A percentile compares a stretch with the other conserved stretches of the same genome.
Evolutionary conservation across 208 protist genomes (phyloP).

Genomic region (Leishmania tarentolae): DNA sequence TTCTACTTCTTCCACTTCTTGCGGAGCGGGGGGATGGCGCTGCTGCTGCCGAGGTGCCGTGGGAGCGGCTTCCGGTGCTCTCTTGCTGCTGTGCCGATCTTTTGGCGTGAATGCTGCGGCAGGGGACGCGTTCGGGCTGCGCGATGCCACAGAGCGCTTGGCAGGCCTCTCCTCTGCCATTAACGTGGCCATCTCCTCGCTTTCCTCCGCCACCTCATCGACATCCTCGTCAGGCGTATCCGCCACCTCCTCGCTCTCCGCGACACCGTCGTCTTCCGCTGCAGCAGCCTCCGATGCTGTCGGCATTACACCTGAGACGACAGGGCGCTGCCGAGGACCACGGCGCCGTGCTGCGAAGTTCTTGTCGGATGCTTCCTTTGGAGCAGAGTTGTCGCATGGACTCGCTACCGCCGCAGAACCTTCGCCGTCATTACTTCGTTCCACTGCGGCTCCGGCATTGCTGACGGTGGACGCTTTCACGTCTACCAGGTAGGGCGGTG

Average conservation of each 20-base stretch:
- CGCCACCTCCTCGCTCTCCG: conserved; percentile 38
- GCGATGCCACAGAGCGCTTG: not conserved
- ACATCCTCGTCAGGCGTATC: conserved; percentile 26
- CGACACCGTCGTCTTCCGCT: conserved; percentile 15
- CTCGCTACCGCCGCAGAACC: not conserved
- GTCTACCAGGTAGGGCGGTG: conserved; percentile 4
- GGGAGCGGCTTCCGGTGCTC: not conserved
- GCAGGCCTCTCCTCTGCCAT: conserved; percentile 16
- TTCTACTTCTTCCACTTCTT: conserved; percentile 2
- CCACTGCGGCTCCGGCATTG: conserved; percentile 3
- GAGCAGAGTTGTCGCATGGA: not conserved
- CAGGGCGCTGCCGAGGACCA: conserved; percentile 10
- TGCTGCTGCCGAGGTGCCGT: conserved; percentile 6
- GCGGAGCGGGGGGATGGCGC: not conserved
- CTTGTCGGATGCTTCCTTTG: not conserved
- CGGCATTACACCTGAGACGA: not conserved
- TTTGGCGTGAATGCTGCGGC: conserved; percentile 6
- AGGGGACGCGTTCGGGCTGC: not conserved
- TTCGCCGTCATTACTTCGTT: not conserved
- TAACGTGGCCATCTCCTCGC: conserved; percentile 21
- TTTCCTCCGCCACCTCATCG: conserved; percentile 28
- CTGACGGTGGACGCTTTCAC: conserved; percentile 6
- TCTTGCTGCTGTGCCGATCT: conserved; percentile 1
- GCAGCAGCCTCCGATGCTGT: not conserved
- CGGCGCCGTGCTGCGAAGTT: conserved; percentile 8